phyloP scores from a whole-genome alignment of 2,329 filamentous ascomycete genomes.

The Diaporthe eres region DNA sequence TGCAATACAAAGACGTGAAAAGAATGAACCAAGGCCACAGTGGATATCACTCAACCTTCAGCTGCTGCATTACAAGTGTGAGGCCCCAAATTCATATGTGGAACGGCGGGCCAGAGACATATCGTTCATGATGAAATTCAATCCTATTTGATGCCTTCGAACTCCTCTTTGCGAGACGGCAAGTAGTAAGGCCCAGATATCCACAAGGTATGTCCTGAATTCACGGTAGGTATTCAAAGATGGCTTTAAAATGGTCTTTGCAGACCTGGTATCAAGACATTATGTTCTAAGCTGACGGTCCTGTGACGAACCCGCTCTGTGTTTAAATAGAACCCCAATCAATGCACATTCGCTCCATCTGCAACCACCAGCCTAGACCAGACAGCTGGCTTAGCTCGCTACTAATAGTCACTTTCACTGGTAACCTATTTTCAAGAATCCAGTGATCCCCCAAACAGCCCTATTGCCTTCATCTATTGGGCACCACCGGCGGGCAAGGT shows the following conservation, averaged over 20 bases:
- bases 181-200: background rate
- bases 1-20: background rate
- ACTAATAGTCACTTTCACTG: background rate
- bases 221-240: background rate
- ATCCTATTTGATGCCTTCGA: too few relatives aligned
- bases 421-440: background rate
- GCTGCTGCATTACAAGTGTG: too few relatives aligned
- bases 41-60: too few relatives aligned
- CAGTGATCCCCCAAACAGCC: too few relatives aligned
- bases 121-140: too few relatives aligned
- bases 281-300: slow-evolving; percentile 13
- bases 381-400: background rate
- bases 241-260: background rate
- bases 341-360: background rate
- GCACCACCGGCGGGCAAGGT: slow-evolving; percentile 15
- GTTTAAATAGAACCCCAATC: background rate
- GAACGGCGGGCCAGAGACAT: too few relatives aligned
- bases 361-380: background rate
- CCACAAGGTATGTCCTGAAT: background rate
- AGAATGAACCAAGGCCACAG: background rate
- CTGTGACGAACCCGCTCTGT: background rate
- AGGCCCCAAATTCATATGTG: too few relatives aligned
- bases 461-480: background rate
- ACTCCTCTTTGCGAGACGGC: background rate
- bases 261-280: slow-evolving; percentile 28